Base-by-base conservation (phyloP, 129 eudicot species). In the Flaveria bidentis region DNA sequence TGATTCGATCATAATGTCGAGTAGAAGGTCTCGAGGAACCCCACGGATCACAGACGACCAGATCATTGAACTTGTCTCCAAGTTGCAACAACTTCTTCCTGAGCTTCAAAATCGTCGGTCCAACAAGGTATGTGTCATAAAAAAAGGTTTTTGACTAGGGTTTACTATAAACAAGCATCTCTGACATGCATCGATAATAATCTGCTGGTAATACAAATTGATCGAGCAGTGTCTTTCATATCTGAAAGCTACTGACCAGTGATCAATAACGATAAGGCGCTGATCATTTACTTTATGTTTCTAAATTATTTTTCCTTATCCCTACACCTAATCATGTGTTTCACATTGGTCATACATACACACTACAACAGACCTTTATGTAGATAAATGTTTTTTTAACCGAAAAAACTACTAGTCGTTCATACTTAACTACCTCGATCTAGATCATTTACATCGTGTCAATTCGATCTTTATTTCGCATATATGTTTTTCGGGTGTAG, bases 71-170 rank as follows among this genome's bases (percentile, higher is more conserved):
- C 98, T 92, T 36, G 76, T 92, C 75, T 88, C 98, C 55, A 92
- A 92, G 81, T 63, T 92, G 77, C 96, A 86, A 45, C 96, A 92
- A 80, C 94, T 90, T 20, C 81, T 92, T 79, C 98, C 98, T 2
- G 96, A 92, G 87, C 85, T 92, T 69, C 90, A 89, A 46, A 81
- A 75, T 52, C 84, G 84, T 69, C 98, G 94, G 67, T 86, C 98
- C 18, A 85, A 80, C 82, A 92, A 90, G 96, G 98, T 92, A 78
- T 20, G 22, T 5, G 28, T 25, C 52, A 15, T 8, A 25, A 30
- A 30, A 30, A 49, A 53, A 72, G 10, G 15, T 33, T 15, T 72
- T 30, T 13, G 52, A 72, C 22, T 72, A 72, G 39, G 51, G 28
- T 53, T 36, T 1, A 36, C 41, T 36, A 36, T 4, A 36, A 36